Conservation (phyloP, 257 asterid genomes). For the Ajuga chamaepitys region DNA sequence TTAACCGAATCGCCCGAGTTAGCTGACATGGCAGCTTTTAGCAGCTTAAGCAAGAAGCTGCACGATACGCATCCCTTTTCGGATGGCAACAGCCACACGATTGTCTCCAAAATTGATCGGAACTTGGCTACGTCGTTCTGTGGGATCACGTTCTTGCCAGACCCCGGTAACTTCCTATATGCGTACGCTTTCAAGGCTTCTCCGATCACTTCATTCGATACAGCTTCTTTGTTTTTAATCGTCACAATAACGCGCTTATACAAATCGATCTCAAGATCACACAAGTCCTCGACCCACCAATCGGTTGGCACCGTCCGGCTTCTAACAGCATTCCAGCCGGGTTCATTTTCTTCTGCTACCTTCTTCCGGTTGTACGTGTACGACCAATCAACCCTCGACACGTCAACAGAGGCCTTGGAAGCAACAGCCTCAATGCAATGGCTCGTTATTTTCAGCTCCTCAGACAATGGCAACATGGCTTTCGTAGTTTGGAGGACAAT, state of each 20-base stretch:
- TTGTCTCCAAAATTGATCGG: conserved; percentile 47
- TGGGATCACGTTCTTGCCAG: conserved; percentile 47
- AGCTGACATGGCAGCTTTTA: conserved; percentile 65
- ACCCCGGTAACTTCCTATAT: conserved; percentile 55
- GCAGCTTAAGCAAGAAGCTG: conserved; percentile 75
- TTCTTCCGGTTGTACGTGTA: conserved; percentile 73
- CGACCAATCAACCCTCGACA: conserved; percentile 87
- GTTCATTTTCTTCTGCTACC: conserved; percentile 65
- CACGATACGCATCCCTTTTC: conserved; percentile 76
- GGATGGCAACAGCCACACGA: conserved; percentile 69
- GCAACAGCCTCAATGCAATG: conserved; percentile 81
- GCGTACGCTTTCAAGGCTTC: conserved; percentile 90
- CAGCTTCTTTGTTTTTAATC: conserved; percentile 42
- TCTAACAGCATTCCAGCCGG: conserved; percentile 52
- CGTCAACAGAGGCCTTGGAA: conserved; percentile 62
- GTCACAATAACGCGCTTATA: conserved; percentile 49
- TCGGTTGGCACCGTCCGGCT: conserved; percentile 62
- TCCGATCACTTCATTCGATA: conserved; percentile 70
- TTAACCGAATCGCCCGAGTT: conserved; percentile 51
- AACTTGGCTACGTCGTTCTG: conserved; percentile 45
- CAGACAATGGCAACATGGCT: conserved; percentile 42
- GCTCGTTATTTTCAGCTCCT: conserved; percentile 66
- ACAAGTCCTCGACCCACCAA: conserved; percentile 98
- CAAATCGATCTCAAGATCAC: conserved; percentile 76
- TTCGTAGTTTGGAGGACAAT: conserved; percentile 76